Base-by-base conservation (phyloP, 169 alveolate genomes). In the Miamiensis avidus region DNA sequence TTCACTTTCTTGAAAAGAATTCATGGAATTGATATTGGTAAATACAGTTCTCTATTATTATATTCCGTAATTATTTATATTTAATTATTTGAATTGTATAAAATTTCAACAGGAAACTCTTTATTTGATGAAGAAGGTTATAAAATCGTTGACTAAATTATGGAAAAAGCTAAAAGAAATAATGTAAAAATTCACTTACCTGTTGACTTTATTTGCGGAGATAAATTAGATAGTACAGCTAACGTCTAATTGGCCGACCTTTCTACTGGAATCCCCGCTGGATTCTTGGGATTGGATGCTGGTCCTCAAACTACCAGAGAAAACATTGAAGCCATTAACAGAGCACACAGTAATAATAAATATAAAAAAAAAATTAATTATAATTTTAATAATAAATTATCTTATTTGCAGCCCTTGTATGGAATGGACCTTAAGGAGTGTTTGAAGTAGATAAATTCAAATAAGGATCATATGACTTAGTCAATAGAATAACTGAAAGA, bases 391-490 rank as follows among this genome's bases (percentile, higher is more conserved):
- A 49, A 11, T 49, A 11, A 49, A 11, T 49, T 49, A 11, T 49
- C 26, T 49, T 49, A 49, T 11, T 11, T 49, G 4, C 20, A 87
- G 97, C 99, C 29, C 95, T 98, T 78, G 97, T 98, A 72, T 98
- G 99, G 98, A 98, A 98, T 90, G 99, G 99, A 1, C 99, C 99
- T 25, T 96, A 96, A 78, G 99, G 99, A 34, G 99, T 98, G 49
- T 97, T 98, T 89, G 99, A 98, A 91, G 86, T 95, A 87, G 94
- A 96, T 11, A 92, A 95, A 78, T 98, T 98, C 92, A 96, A 98
- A 72, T 91, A 93, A 81, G 99, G 99, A 74, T 96, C 99, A 76
- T 85, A 89, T 30, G 82, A 94, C 29, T 78, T 94, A 78, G 94
- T 97, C 29, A 96, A 98, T 15, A 89, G 96, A n/a, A 96, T 98